A percentile compares a stretch with the other conserved stretches of the same genome.
Conservation (phyloP, 441 rosid genomes). For the Euphorbia celastroides region DNA sequence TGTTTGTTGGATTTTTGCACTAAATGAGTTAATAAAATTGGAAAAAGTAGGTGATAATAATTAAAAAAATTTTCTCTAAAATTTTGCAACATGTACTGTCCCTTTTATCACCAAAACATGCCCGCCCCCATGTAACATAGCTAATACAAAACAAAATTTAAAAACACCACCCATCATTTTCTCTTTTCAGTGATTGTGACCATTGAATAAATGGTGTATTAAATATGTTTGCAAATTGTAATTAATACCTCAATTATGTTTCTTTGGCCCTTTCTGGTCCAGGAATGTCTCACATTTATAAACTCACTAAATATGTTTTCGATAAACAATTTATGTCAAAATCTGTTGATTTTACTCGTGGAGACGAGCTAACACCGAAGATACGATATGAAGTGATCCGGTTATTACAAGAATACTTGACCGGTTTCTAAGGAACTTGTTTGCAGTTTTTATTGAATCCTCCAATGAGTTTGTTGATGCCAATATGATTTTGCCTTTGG, state of each 20-base stretch:
- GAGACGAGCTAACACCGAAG: constrained; percentile 35
- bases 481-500: constrained; percentile 29
- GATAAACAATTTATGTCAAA: neutral
- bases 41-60: neutral
- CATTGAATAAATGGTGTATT: neutral
- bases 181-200: constrained; percentile 18
- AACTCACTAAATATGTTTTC: neutral
- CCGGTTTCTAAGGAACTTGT: constrained; percentile 36
- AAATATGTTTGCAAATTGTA: neutral
- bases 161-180: neutral
- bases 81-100: constrained; percentile 4
- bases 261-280: neutral
- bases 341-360: too few species aligned
- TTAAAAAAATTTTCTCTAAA: neutral
- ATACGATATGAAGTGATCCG: constrained; percentile 69
- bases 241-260: neutral
- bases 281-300: constrained; percentile 26
- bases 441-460: constrained; percentile 35
- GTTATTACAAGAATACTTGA: constrained; percentile 55
- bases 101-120: neutral
- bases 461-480: constrained; percentile 31
- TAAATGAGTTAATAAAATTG: constrained; percentile 1
- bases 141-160: constrained; percentile 14
- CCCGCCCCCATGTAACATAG: neutral
- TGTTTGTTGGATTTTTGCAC: neutral